Base-by-base conservation (phyloP, 768 basidiomycete species). In the Serpula lacrymans region DNA sequence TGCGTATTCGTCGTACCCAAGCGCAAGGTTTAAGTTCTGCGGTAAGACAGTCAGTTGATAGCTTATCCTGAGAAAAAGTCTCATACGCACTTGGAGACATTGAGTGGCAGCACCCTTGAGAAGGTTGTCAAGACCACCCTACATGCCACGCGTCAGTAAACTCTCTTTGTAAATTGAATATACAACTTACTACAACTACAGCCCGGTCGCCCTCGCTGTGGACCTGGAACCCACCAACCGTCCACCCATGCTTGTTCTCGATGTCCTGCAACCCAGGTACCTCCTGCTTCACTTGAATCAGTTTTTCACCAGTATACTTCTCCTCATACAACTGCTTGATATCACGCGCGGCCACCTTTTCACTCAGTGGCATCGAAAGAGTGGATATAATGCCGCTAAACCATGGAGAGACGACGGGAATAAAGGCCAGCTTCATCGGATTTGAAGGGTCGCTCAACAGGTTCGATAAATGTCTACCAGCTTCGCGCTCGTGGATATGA, bases 91-190 rank as follows among this genome's bases (percentile, higher is more conserved):
- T 75, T 95, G 93, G 47, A 99, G 59, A 62, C 95, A 97, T 63
- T 99, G 96, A n/a, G 95, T 98, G 13, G 96, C 96, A 36, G 96
- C 96, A 6, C 96, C 96, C 63, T 99, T 99, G 47, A 99, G 71
- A 42, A 99, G 67, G 67, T 99, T 99, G 59, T 99, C 96, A 54
- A 99, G 65, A 0, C 93, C 93, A 35, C 91, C 95, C 89, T 91
- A 34, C 16, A 11, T 6, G 22, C 2, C n/a, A 22, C n/a, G n/a
- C n/a, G 27, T 34, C 17, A 36, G 29, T 28, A 12, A 26, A 38
- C 23, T 32, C 22, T 38, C 24, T 38, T 17, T 46, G 23, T 3
- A 29, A 33, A 41, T 23, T 23, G 27, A 18, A 30, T 30, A 42
- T 14, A 42, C 10, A 37, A 78, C 85, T 47, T 55, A 90, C 89